Conservation (phyloP, 352 stramenopile genomes). For the Phytopythium vexans region DNA sequence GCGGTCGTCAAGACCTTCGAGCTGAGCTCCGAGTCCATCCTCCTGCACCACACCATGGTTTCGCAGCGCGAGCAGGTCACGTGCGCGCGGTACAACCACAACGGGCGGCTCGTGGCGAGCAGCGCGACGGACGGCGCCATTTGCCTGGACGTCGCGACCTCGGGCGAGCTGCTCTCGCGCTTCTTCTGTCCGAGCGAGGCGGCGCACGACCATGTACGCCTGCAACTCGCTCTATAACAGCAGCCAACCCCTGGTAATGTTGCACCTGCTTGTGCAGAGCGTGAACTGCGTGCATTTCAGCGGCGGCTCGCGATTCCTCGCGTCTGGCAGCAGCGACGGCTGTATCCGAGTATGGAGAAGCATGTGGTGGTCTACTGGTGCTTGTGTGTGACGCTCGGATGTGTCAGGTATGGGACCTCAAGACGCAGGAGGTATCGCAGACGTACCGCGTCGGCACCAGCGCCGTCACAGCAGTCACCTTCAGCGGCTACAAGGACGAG, state of each 20-base stretch:
- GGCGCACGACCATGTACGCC: slow-evolving; percentile 29
- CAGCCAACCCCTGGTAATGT: background rate
- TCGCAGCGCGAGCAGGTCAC: slow-evolving; percentile 57
- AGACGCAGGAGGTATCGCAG: slow-evolving; percentile 69
- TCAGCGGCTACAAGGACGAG: slow-evolving; percentile 75
- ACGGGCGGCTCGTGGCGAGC: slow-evolving; percentile 66
- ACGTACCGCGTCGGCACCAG: slow-evolving; percentile 61
- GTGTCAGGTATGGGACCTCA: slow-evolving; percentile 63
- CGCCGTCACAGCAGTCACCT: slow-evolving; percentile 55
- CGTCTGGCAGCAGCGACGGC: slow-evolving; percentile 51
- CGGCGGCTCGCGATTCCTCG: slow-evolving; percentile 65
- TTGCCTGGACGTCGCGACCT: slow-evolving; percentile 48
- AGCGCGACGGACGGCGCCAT: slow-evolving; percentile 59
- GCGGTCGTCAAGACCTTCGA: slow-evolving; percentile 58
- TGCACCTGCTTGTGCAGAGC: slow-evolving; percentile 19
- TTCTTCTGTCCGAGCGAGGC: slow-evolving; percentile 57
- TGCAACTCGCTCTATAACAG: background rate
- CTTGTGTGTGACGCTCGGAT: no score
- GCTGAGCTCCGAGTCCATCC: slow-evolving; percentile 45
- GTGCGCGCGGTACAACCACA: slow-evolving; percentile 66
- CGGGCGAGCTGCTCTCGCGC: slow-evolving; percentile 54
- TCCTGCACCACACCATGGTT: slow-evolving; percentile 33
- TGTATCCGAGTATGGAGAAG: slow-evolving; percentile 31
- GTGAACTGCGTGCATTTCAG: slow-evolving; percentile 72
- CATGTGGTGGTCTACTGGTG: background rate